Evolutionary conservation across 2,329 filamentous ascomycete genomes (phyloP).

Genomic region (Colletotrichum cereale): DNA sequence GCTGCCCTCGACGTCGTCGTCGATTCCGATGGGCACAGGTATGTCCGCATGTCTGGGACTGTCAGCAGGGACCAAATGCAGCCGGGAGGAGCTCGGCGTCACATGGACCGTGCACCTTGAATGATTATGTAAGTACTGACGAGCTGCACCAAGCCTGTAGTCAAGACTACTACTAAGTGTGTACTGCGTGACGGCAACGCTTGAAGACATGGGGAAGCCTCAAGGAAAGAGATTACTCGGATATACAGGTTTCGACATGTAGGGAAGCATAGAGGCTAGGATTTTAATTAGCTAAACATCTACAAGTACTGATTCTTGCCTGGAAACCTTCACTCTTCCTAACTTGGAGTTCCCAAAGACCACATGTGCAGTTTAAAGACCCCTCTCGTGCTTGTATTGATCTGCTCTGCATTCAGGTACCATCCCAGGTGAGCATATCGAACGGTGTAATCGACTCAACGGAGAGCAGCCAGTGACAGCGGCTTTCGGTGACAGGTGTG

Average conservation of each 20-base stretch:
- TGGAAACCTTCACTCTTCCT: background rate
- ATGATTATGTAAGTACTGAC: constrained; percentile 34
- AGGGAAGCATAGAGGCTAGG: no score
- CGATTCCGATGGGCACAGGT: constrained; percentile 19
- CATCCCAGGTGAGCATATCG: background rate
- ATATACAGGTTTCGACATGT: no score
- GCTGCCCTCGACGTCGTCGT: constrained; percentile 22
- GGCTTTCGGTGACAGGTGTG: background rate
- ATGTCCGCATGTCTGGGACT: constrained; percentile 35
- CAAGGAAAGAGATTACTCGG: background rate
- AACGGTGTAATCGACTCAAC: background rate
- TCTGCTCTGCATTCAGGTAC: background rate
- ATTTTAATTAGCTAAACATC: background rate
- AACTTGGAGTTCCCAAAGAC: background rate
- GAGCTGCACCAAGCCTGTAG: background rate
- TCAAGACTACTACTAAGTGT: background rate
- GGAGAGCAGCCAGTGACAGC: background rate
- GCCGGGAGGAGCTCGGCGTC: constrained; percentile 33
- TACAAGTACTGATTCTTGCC: background rate
- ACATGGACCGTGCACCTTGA: constrained; percentile 39
- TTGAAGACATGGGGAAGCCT: background rate
- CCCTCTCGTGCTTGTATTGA: background rate
- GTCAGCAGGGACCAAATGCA: constrained; percentile 37
- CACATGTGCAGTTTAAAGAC: background rate
- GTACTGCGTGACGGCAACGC: background rate